Evolutionary conservation across 371 early-diverging fungal species (phyloP).

Genomic region (Lichtheimia ornata): DNA sequence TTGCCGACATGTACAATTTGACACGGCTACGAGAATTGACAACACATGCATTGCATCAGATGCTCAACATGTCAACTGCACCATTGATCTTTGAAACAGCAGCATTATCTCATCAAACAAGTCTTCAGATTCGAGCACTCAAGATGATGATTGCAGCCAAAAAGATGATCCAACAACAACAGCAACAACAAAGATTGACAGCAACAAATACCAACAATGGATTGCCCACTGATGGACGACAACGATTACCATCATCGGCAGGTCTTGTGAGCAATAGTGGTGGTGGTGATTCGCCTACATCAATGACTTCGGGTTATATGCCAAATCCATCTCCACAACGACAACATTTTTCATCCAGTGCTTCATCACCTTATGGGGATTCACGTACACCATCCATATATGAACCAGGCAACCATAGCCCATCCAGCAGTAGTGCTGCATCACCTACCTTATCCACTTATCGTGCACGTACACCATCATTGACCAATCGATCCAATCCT

Average conservation of each 20-base stretch:
- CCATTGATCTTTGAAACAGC: slow-evolving; percentile 61
- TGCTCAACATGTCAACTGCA: slow-evolving; percentile 59
- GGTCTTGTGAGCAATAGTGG: neutral
- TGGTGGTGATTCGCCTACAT: slow-evolving; percentile 1
- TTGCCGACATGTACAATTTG: slow-evolving; percentile 60
- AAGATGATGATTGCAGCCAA: slow-evolving; percentile 51
- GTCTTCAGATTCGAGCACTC: slow-evolving; percentile 55
- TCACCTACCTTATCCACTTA: slow-evolving; percentile 20
- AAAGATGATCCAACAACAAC: slow-evolving; percentile 32
- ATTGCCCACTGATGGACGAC: neutral
- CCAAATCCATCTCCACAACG: slow-evolving; percentile 10
- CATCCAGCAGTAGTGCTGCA: slow-evolving; percentile 6
- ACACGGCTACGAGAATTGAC: slow-evolving; percentile 53
- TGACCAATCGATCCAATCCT: slow-evolving; percentile 12
- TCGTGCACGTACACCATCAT: slow-evolving; percentile 25
- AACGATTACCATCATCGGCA: slow-evolving; percentile 1
- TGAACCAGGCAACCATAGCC: slow-evolving; percentile 6
- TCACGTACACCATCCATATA: slow-evolving; percentile 8
- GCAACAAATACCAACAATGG: neutral
- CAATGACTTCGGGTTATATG: neutral
- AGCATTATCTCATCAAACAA: slow-evolving; percentile 49
- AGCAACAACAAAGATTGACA: slow-evolving; percentile 8
- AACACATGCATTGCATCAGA: slow-evolving; percentile 54
- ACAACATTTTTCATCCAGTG: slow-evolving; percentile 5
- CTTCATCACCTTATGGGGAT: slow-evolving; percentile 6